A percentile compares a stretch with the other conserved stretches of the same genome.
Evolutionary conservation across 208 protist genomes (phyloP).

Genomic region (Trypanosoma theileri): DNA sequence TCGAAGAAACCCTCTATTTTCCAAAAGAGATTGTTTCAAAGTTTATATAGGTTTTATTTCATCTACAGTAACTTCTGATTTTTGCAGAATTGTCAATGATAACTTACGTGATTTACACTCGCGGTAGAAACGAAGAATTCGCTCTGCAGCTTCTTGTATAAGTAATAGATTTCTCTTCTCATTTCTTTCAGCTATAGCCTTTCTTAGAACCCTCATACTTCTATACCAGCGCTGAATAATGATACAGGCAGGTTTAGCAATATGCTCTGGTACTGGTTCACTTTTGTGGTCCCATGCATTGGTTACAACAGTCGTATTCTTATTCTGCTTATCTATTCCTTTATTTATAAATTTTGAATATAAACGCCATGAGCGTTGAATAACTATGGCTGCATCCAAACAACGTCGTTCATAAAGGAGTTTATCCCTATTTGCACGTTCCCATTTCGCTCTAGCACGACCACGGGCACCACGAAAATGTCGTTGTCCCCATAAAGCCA

Average conservation of each 20-base stretch:
- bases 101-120: neutral
- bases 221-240: constrained; percentile 15
- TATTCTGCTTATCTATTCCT: neutral
- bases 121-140: constrained; percentile 31
- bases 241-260: constrained; percentile 1
- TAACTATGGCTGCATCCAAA: constrained; percentile 50
- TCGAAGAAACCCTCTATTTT: too few species aligned
- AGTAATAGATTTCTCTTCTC: constrained; percentile 6
- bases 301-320: neutral
- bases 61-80: neutral
- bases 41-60: neutral
- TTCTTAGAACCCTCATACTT: neutral
- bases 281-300: too few species aligned
- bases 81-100: neutral
- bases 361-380: constrained; percentile 51
- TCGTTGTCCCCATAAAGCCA: constrained; percentile 16
- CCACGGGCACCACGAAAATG: constrained; percentile 11
- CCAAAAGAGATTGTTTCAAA: neutral
- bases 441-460: constrained; percentile 18
- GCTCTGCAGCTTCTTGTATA: constrained; percentile 16
- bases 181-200: neutral
- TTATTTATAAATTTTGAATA: neutral
- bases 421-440: neutral
- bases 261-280: neutral
- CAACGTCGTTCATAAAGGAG: constrained; percentile 11